Evolutionary conservation across 768 basidiomycete genomes (phyloP).

Genomic region (Russula brevipes): DNA sequence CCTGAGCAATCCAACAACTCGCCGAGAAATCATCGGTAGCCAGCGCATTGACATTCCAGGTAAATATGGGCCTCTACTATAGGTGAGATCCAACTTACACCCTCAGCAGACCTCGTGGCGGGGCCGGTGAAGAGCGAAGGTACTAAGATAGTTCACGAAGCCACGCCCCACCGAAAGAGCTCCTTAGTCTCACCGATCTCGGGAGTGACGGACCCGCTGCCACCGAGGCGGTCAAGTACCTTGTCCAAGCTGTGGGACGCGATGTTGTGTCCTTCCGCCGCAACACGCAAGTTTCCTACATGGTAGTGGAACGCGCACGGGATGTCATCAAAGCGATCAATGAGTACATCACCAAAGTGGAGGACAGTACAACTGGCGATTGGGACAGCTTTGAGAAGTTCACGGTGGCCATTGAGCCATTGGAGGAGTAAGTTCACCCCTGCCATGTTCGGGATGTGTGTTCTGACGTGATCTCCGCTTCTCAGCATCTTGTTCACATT

Average conservation of each 20-base stretch:
- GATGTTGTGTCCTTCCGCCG: slow-evolving; percentile 22
- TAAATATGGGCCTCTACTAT: too few relatives aligned
- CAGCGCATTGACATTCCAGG: neutral
- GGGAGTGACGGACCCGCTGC: slow-evolving; percentile 3
- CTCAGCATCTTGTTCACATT: slow-evolving; percentile 14
- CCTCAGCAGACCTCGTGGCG: neutral
- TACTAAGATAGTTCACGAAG: neutral
- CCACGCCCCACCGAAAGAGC: neutral
- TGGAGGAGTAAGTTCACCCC: slow-evolving; percentile 19
- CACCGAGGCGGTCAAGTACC: slow-evolving; percentile 23
- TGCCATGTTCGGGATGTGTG: neutral
- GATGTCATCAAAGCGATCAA: slow-evolving; percentile 23
- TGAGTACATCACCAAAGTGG: slow-evolving; percentile 19
- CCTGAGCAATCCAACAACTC: neutral
- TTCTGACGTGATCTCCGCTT: neutral
- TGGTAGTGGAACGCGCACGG: slow-evolving; percentile 21
- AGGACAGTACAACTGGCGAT: neutral
- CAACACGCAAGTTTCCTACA: slow-evolving; percentile 25
- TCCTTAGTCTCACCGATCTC: slow-evolving; percentile 3
- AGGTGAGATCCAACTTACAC: neutral
- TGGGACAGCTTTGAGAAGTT: slow-evolving; percentile 25
- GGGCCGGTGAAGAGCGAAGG: neutral
- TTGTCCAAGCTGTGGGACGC: slow-evolving; percentile 19
- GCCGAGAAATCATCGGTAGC: neutral
- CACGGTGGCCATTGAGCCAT: slow-evolving; percentile 24